phyloP scores from a whole-genome alignment of 163 green algal species.

The Scenedesmus sp. region DNA sequence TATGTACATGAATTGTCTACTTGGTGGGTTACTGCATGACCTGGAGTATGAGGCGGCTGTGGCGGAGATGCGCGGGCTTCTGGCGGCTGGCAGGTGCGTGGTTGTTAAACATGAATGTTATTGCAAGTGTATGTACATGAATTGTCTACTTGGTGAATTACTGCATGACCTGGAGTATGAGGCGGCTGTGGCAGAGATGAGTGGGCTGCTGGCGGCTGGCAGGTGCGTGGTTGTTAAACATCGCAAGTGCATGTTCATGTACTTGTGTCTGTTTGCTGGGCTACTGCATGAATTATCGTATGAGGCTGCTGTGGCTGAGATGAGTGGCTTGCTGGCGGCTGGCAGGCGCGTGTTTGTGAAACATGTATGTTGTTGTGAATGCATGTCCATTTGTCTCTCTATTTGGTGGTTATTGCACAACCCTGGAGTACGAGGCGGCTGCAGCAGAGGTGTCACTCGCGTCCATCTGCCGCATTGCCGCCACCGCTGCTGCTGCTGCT shows the following conservation, averaged over 20 bases:
- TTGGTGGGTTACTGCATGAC: no score
- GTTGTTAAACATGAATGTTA: background rate
- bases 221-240: background rate
- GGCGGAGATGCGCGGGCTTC: background rate
- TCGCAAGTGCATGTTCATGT: background rate
- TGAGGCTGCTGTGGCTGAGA: background rate
- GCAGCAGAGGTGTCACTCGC: no score
- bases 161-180: slow-evolving; percentile 53
- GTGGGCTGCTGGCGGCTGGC: slow-evolving; percentile 53
- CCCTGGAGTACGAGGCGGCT: no score
- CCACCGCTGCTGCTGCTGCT: no score
- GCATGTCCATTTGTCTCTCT: no score
- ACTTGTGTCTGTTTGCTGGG: no score
- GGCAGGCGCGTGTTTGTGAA: background rate
- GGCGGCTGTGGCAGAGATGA: slow-evolving; percentile 61
- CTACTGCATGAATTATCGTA: no score
- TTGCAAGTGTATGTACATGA: no score
- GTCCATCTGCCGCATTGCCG: no score
- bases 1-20: no score
- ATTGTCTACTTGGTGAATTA: no score
- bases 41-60: background rate
- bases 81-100: background rate
- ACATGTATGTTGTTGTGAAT: background rate
- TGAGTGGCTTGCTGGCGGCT: background rate
- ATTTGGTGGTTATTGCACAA: no score